These are phyloP conservation scores for Auriculariales sp. DNA, from an alignment of 768 basidiomycete genomes.

Conservation along the genomic window DNA sequence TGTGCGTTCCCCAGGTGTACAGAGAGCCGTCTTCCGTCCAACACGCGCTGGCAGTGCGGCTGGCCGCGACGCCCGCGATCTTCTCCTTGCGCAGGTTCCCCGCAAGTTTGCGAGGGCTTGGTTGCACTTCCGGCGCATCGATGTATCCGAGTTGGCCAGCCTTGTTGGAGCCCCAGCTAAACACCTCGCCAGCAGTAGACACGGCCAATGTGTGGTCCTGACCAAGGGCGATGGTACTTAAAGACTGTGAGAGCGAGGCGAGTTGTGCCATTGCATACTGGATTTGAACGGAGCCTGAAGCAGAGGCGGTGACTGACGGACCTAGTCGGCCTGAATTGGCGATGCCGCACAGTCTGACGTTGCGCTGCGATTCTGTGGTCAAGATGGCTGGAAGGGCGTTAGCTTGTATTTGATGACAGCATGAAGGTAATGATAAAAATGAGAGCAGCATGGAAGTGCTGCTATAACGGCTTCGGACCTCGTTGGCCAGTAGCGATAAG, in stretches of 20 bases:
- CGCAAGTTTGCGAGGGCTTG: constrained; percentile 55
- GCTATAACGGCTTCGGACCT: too few species aligned
- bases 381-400: constrained; percentile 28
- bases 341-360: constrained; percentile 79
- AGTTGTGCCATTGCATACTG: constrained; percentile 59
- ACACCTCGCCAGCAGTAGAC: constrained; percentile 66
- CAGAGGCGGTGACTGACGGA: neutral
- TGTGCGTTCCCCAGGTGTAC: constrained; percentile 89
- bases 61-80: constrained; percentile 73
- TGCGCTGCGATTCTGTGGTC: constrained; percentile 57
- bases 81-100: constrained; percentile 65
- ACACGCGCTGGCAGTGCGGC: constrained; percentile 74
- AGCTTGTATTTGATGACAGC: neutral
- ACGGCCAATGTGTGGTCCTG: constrained; percentile 91
- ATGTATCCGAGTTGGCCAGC: constrained; percentile 86
- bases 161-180: constrained; percentile 83
- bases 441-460: too few species aligned
- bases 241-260: constrained; percentile 36
- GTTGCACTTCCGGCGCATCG: constrained; percentile 48
- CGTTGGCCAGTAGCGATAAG: too few species aligned
- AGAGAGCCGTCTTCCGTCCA: constrained; percentile 56
- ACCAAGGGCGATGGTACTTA: constrained; percentile 64
- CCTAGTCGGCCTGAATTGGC: constrained; percentile 71
- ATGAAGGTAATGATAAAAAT: too few species aligned
- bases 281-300: constrained; percentile 37